Evolutionary conservation across 2,329 filamentous ascomycete genomes (phyloP).

Genomic region (Metarhizium anisopliae): DNA sequence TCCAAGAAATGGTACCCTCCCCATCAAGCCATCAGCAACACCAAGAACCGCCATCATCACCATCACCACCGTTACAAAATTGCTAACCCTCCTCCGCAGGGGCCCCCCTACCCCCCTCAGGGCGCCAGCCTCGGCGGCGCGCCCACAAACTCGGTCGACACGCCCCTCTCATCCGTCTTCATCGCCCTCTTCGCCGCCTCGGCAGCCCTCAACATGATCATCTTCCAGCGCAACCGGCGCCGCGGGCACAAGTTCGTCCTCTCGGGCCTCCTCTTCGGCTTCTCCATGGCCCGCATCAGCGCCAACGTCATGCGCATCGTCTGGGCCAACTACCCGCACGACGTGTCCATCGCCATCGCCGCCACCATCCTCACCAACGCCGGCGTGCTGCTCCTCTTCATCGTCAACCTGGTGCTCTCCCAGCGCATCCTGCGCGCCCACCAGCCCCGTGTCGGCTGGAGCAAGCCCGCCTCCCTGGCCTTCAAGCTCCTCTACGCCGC

Average conservation of each 20-base stretch:
- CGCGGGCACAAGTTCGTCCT: slow-evolving; percentile 50
- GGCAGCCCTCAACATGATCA: slow-evolving; percentile 49
- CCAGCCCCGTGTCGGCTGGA: slow-evolving; percentile 66
- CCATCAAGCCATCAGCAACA: not conserved
- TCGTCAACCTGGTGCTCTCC: slow-evolving; percentile 69
- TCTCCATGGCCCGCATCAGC: slow-evolving; percentile 45
- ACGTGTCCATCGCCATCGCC: slow-evolving; percentile 41
- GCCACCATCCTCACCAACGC: slow-evolving; percentile 63
- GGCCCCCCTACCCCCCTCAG: slow-evolving; percentile 29
- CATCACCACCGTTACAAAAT: not conserved
- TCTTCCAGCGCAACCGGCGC: slow-evolving; percentile 41
- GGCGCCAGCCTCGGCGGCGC: slow-evolving; percentile 45
- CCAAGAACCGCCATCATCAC: not conserved
- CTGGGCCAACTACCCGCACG: slow-evolving; percentile 36
- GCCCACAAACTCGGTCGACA: slow-evolving; percentile 50
- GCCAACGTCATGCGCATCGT: slow-evolving; percentile 44
- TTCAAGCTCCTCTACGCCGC: slow-evolving; percentile 52
- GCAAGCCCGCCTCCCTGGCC: slow-evolving; percentile 34
- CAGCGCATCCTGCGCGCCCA: slow-evolving; percentile 67
- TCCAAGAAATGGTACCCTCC: not conserved
- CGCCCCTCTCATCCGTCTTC: slow-evolving; percentile 56
- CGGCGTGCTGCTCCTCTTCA: slow-evolving; percentile 65
- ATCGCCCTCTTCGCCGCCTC: slow-evolving; percentile 45
- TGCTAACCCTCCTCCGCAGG: slow-evolving; percentile 10
- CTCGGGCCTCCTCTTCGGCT: slow-evolving; percentile 47